These are phyloP conservation scores for Aureobasidium vineae DNA, from an alignment of 2,329 filamentous ascomycete species.

Conservation along the genomic window DNA sequence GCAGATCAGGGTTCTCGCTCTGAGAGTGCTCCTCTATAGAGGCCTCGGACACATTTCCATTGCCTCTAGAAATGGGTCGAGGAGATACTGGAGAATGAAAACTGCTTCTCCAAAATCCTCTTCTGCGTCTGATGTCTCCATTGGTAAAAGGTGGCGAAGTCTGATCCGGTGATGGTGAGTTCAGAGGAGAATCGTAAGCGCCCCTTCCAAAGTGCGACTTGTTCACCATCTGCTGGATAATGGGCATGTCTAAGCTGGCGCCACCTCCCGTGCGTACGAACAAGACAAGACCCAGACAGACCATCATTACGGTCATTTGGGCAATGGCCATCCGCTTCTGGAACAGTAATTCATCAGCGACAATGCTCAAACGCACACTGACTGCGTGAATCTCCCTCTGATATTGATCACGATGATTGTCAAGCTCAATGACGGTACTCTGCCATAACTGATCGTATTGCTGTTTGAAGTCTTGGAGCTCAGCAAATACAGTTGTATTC, in stretches of 20 bases:
- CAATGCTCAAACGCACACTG: slow-evolving; percentile 73
- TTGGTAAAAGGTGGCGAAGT: slow-evolving; percentile 33
- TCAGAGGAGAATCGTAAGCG: slow-evolving; percentile 40
- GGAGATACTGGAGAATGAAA: slow-evolving; percentile 25
- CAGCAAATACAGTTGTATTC: slow-evolving; percentile 82
- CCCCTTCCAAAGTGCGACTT: slow-evolving; percentile 37
- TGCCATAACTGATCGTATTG: slow-evolving; percentile 98
- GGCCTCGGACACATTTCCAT: slow-evolving; percentile 33
- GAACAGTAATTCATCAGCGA: slow-evolving; percentile 86
- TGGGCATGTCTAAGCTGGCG: slow-evolving; percentile 43
- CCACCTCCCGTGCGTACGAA: slow-evolving; percentile 53
- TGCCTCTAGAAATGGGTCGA: slow-evolving; percentile 18
- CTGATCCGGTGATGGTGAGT: slow-evolving; percentile 39
- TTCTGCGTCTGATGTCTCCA: slow-evolving; percentile 28
- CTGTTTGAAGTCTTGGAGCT: slow-evolving; percentile 72
- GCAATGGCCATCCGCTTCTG: slow-evolving; percentile 91
- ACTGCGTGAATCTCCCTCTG: slow-evolving; percentile 81
- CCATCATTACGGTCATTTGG: slow-evolving; percentile 80
- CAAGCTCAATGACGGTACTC: slow-evolving; percentile 86
- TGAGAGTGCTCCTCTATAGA: slow-evolving; percentile 26
- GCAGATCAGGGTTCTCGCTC: slow-evolving; percentile 37
- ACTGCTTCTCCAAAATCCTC: slow-evolving; percentile 36
- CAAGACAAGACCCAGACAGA: slow-evolving; percentile 83
- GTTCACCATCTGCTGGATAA: slow-evolving; percentile 47
- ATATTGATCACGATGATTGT: slow-evolving; percentile 81